Base-by-base conservation (phyloP, 306 rosid genomes). In the Fagus crenata region DNA sequence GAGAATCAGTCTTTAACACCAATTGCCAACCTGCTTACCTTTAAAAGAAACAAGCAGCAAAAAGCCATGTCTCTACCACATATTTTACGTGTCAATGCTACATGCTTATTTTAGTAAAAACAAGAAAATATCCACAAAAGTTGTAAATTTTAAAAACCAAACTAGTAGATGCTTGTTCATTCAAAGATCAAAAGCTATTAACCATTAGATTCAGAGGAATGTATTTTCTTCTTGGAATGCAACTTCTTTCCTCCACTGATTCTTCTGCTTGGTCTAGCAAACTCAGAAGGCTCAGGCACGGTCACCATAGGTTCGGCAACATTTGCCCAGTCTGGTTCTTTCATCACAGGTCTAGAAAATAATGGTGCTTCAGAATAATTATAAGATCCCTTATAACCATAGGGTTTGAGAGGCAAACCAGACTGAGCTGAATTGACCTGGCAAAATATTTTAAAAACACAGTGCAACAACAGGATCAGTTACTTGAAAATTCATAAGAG, bases 201-300 rank as follows among this genome's bases (percentile, higher is more conserved):
- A 87, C 88, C 90, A 17, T 77, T 82, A 70, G 77, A 75, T 73
- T 79, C 80, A 49, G 90, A 78, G 73, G 59, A 4, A 71, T 59
- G 7, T 0, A 5, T 75, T 72, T 74, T 83, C 61, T 77, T 78
- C 82, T 84, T 71, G 68, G 84, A 49, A 72, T 54, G 72, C 6
- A 81, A 59, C 49, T 78, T 81, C 12, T 76, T 80, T 58, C 74
- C 76, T 77, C 74, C 72, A 35, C 7, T 12, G 33, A 56, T 43
- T 53, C 18, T 73, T 49, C n/a, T 76, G 70, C 81, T 71, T 69
- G 92, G 86, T 81, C 87, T 79, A 41, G 96, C 53, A 85, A 87
- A 90, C 71, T 75, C 18, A 35, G 97, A 92, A 73, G 91, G 86
- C 9, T 89, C 89, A 55, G 82, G 61, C 37, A 77, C 77, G 68